Percentiles rank a stretch among this genome's conserved stretches.
phyloP scores from a whole-genome alignment of 2,329 filamentous ascomycete species.

The Cercospora zeina region DNA sequence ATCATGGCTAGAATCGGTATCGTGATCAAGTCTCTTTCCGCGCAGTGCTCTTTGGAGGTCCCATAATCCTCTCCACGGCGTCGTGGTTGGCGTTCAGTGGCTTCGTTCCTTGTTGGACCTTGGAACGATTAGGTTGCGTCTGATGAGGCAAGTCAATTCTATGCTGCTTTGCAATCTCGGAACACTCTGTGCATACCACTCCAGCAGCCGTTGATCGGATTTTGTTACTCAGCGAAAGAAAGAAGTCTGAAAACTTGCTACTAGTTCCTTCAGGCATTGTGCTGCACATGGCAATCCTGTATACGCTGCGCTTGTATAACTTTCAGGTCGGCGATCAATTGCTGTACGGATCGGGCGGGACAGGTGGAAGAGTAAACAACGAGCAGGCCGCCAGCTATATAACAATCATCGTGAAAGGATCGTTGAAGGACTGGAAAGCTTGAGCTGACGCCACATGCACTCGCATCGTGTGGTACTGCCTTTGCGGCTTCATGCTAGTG shows the following conservation, averaged over 20 bases:
- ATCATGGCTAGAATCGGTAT: not conserved
- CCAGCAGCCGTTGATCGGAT: slow-evolving; percentile 6
- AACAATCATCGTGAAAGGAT: not conserved
- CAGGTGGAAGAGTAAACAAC: not conserved
- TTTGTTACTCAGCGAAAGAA: slow-evolving; percentile 12
- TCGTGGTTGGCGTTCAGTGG: slow-evolving; percentile 31
- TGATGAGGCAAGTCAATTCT: not conserved
- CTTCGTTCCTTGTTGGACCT: slow-evolving; percentile 19
- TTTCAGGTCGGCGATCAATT: not conserved
- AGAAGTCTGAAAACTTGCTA: slow-evolving; percentile 15
- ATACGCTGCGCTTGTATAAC: not conserved
- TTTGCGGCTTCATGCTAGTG: slow-evolving; percentile 5
- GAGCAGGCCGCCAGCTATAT: not conserved
- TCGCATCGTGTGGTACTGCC: slow-evolving; percentile 1
- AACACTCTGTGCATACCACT: not conserved
- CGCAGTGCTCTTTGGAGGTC: slow-evolving; percentile 25
- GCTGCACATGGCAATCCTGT: not conserved
- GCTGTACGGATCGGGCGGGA: not conserved
- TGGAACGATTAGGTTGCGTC: slow-evolving; percentile 18
- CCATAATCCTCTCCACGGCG: slow-evolving; percentile 31
- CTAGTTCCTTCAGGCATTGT: slow-evolving; percentile 1
- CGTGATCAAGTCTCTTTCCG: not conserved
- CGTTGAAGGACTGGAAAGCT: not conserved
- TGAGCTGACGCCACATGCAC: slow-evolving; percentile 6
- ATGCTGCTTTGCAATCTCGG: not conserved